These are phyloP conservation scores for Colletotrichum zoysiae DNA, from an alignment of 2,329 filamentous ascomycete genomes.

Conservation along the genomic window DNA sequence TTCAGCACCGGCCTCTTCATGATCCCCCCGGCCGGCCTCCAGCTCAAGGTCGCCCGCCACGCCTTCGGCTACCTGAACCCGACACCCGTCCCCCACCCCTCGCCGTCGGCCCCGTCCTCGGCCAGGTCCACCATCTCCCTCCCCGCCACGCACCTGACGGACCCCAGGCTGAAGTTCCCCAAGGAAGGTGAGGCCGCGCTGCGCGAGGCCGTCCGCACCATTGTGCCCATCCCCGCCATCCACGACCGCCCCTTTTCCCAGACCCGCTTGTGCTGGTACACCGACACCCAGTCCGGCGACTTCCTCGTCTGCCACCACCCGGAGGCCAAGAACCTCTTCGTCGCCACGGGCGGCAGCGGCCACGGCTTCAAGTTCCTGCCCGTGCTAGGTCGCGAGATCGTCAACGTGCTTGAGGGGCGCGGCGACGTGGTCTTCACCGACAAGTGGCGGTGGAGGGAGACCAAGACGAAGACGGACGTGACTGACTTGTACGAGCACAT, in stretches of 20 bases:
- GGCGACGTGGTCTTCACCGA: conserved; percentile 64
- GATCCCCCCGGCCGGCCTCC: conserved; percentile 72
- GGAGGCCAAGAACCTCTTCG: conserved; percentile 67
- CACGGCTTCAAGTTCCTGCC: conserved; percentile 79
- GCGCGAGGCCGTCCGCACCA: conserved; percentile 69
- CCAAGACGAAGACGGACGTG: conserved; percentile 53
- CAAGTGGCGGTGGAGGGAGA: conserved; percentile 75
- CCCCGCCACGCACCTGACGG: conserved; percentile 63
- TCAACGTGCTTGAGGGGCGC: conserved; percentile 64
- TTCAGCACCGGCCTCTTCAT: conserved; percentile 79
- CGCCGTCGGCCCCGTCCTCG: conserved; percentile 13
- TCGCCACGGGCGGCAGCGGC: conserved; percentile 73
- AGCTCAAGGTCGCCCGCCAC: conserved; percentile 80
- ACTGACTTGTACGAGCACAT: conserved; percentile 55
- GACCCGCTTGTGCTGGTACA: conserved; percentile 81
- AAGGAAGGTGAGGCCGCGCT: conserved; percentile 72
- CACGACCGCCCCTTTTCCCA: conserved; percentile 70
- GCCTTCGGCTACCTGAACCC: conserved; percentile 76
- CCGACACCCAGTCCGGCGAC: conserved; percentile 78
- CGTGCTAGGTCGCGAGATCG: conserved; percentile 72
- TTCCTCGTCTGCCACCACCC: conserved; percentile 81
- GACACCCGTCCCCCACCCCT: conserved; percentile 49
- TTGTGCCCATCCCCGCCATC: conserved; percentile 69
- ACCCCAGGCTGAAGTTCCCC: conserved; percentile 64
- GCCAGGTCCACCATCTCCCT: conserved; percentile 49